Evolutionary conservation across 2,329 filamentous ascomycete genomes (phyloP).

Genomic region (Biscogniauxia sp.): DNA sequence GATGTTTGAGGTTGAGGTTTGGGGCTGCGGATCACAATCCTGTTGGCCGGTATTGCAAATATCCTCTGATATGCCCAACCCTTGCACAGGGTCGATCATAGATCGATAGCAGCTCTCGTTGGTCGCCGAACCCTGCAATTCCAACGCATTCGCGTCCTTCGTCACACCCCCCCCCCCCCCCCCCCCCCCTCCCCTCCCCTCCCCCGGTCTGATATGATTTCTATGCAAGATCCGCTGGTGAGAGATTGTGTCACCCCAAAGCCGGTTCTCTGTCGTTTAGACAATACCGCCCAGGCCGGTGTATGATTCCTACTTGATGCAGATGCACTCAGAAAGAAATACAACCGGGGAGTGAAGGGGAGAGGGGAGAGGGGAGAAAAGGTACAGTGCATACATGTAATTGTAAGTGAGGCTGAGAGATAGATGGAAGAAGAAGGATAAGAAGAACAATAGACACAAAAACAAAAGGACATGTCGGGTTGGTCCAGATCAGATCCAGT

Average conservation of each 20-base stretch:
- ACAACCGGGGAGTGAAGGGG: too few relatives aligned
- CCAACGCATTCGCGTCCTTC: background rate
- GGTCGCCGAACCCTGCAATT: constrained; percentile 12
- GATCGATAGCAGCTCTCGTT: background rate
- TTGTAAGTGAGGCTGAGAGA: too few relatives aligned
- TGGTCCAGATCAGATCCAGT: too few relatives aligned
- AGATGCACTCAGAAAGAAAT: too few relatives aligned
- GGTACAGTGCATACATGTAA: background rate
- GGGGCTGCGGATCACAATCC: constrained; percentile 3
- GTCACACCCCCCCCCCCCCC: too few relatives aligned
- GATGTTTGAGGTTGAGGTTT: constrained; percentile 5
- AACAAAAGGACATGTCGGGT: too few relatives aligned
- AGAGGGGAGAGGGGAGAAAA: too few relatives aligned
- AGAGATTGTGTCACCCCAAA: background rate
- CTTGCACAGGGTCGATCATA: background rate
- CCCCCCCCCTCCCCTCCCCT: too few relatives aligned
- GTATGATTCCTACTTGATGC: background rate
- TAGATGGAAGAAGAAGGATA: too few relatives aligned
- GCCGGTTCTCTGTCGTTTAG: background rate
- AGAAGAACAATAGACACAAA: too few relatives aligned
- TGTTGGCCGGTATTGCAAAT: constrained; percentile 3
- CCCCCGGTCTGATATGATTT: background rate
- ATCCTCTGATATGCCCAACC: background rate
- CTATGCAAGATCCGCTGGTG: background rate
- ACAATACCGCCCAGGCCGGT: background rate